Evolutionary conservation across 306 rosid species (phyloP).

Genomic region (Pyrus communis): DNA sequence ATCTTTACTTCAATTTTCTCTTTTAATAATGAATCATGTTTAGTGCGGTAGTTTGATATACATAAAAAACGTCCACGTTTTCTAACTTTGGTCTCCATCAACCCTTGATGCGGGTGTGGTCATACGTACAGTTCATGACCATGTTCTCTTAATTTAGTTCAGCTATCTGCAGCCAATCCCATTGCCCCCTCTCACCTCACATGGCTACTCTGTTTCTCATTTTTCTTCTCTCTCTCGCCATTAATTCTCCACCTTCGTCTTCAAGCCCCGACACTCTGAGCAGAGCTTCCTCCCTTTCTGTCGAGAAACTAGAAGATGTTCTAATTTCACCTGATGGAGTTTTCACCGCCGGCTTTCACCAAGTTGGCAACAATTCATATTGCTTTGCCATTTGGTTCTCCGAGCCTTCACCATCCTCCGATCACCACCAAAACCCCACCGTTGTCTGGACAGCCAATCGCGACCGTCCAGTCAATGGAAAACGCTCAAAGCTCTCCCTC

Average conservation of each 20-base stretch:
- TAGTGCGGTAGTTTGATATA: not conserved
- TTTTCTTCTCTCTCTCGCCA: constrained; percentile 6
- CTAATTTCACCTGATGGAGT: constrained; percentile 24
- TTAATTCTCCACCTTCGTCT: constrained; percentile 12
- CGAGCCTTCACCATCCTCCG: constrained; percentile 5
- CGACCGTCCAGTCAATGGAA: constrained; percentile 36
- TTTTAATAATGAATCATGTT: not conserved
- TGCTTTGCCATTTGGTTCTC: constrained; percentile 52
- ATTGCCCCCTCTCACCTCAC: not conserved
- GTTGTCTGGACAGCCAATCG: constrained; percentile 55
- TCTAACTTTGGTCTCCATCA: not conserved
- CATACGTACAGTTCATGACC: not conserved
- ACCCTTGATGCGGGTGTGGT: not conserved
- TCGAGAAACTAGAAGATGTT: constrained; percentile 26
- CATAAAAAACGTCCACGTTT: not conserved
- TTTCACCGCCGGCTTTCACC: constrained; percentile 41
- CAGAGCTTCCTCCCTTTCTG: constrained; percentile 29
- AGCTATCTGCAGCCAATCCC: not conserved
- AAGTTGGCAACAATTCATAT: constrained; percentile 43
- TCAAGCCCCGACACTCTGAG: constrained; percentile 12
- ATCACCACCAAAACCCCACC: not conserved
- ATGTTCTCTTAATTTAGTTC: not conserved
- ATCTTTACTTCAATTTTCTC: no score
- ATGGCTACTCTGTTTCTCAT: constrained; percentile 19
- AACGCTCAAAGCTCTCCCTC: constrained; percentile 36